Evolutionary conservation across 768 basidiomycete genomes (phyloP), one percentile per base, ranked within the genome.

Genomic region (Russula earlei): DNA sequence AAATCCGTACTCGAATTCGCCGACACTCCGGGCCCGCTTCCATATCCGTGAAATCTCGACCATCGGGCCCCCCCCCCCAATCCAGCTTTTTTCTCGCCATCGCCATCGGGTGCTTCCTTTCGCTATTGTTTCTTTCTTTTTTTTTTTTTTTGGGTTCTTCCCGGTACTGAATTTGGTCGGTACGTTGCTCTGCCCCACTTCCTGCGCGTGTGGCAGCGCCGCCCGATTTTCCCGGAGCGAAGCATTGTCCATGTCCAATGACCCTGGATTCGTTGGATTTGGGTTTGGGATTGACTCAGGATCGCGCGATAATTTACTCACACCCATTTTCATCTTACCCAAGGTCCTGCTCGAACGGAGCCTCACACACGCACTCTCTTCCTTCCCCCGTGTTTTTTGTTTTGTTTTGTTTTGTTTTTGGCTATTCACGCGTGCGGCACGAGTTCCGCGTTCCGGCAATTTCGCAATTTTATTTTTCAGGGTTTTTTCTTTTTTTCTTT

Each of bases 1-100:
- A 48, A 57, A 57, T 57, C 3, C 17, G 51, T 47, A 17, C 10
- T 22, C 38, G 31, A 20, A n/a, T 11, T 24, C 24, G 51, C 47
- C 57, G 52, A 54, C 41, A 37, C 19, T 53, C 52, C 57, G 47
- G 41, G 12, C 17, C 0, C 15, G 42, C 46, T 37, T 58, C 57
- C 52, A 37, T 58, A 44, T 27, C 29, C 33, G 42, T 36, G 40
- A 25, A 36, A 14, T 12, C 36, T 44, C 44, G n/a, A n/a, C n/a
- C n/a, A n/a, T n/a, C n/a, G n/a, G n/a, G n/a, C n/a, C n/a, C n/a
- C n/a, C n/a, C n/a, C n/a, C n/a, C n/a, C n/a, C n/a, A n/a, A n/a
- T n/a, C n/a, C n/a, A n/a, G n/a, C n/a, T n/a, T n/a, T n/a, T n/a
- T n/a, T n/a, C n/a, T n/a, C n/a, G n/a, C n/a, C n/a, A n/a, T n/a